These are phyloP conservation scores for Mimosa bimucronata DNA, from an alignment of 306 rosid genomes.

Conservation along the genomic window DNA sequence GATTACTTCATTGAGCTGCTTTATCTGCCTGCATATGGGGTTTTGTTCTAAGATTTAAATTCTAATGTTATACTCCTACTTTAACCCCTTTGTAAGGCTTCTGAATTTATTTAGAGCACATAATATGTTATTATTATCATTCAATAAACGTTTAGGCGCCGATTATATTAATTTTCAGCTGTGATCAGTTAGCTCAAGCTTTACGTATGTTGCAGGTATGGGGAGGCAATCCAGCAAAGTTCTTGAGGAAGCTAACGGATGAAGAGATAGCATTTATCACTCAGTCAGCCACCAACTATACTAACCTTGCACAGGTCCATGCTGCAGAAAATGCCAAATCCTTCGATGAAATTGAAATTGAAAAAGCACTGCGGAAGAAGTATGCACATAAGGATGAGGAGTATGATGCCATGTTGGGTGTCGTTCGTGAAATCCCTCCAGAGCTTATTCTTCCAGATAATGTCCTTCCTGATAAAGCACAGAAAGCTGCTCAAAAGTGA, in stretches of 20 bases:
- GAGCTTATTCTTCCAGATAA: constrained; percentile 73
- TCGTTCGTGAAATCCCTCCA: constrained; percentile 63
- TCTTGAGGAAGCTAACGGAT: constrained; percentile 79
- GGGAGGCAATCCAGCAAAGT: constrained; percentile 84
- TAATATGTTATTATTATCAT: too few species aligned
- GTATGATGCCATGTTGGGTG: constrained; percentile 68
- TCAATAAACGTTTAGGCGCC: background rate
- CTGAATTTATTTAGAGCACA: too few species aligned
- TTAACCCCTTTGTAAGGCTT: too few species aligned
- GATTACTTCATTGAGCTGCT: constrained; percentile 12
- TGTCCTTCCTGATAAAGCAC: constrained; percentile 59
- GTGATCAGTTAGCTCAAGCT: background rate
- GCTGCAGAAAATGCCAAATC: constrained; percentile 73
- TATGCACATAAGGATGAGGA: constrained; percentile 71
- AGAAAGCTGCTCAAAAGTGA: constrained; percentile 41
- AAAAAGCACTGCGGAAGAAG: constrained; percentile 74
- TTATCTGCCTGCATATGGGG: too few species aligned
- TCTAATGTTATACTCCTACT: too few species aligned
- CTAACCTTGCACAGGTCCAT: constrained; percentile 75
- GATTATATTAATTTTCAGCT: background rate
- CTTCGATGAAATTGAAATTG: constrained; percentile 67
- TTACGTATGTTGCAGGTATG: constrained; percentile 56
- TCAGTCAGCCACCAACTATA: constrained; percentile 67
- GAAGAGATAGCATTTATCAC: constrained; percentile 75
- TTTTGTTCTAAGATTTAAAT: too few species aligned